phyloP scores from a whole-genome alignment of 805 yeast species.

The Candida sithepensis region DNA sequence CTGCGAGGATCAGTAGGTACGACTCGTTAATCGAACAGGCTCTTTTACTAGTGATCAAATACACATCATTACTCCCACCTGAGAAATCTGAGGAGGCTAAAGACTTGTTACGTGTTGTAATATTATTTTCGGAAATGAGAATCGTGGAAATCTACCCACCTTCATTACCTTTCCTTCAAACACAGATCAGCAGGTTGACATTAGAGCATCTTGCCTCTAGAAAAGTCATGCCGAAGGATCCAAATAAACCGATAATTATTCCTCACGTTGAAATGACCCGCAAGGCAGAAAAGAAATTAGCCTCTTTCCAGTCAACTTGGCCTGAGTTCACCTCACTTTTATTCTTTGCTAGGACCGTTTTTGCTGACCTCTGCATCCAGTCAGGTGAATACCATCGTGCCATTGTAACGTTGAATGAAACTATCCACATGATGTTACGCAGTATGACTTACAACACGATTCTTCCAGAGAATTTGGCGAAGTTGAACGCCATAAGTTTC shows the following conservation, averaged over 20 bases:
- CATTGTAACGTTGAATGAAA: neutral
- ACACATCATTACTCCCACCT: conserved; percentile 20
- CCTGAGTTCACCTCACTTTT: conserved; percentile 24
- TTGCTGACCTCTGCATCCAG: conserved; percentile 24
- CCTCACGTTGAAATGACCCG: neutral
- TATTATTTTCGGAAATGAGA: conserved; percentile 23
- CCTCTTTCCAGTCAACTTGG: conserved; percentile 22
- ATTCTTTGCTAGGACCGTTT: conserved; percentile 23
- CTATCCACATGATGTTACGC: neutral
- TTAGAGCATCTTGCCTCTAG: neutral
- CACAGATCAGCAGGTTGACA: neutral
- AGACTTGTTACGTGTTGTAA: conserved; percentile 18
- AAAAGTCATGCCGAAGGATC: neutral
- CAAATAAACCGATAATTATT: neutral
- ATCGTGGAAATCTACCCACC: conserved; percentile 25
- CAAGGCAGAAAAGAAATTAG: neutral
- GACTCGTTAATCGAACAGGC: conserved; percentile 18
- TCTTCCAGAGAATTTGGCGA: conserved; percentile 4
- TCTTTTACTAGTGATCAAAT: conserved; percentile 22
- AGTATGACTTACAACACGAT: neutral
- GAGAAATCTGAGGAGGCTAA: conserved; percentile 20
- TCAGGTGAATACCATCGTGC: conserved; percentile 22
- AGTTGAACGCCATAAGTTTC: conserved; percentile 8
- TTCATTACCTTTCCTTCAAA: conserved; percentile 19
- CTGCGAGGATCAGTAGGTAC: too few species aligned